A percentile compares a stretch with the other conserved stretches of the same genome.
Evolutionary conservation across 768 basidiomycete genomes (phyloP).

Genomic region (Leccinum disarticulatum): DNA sequence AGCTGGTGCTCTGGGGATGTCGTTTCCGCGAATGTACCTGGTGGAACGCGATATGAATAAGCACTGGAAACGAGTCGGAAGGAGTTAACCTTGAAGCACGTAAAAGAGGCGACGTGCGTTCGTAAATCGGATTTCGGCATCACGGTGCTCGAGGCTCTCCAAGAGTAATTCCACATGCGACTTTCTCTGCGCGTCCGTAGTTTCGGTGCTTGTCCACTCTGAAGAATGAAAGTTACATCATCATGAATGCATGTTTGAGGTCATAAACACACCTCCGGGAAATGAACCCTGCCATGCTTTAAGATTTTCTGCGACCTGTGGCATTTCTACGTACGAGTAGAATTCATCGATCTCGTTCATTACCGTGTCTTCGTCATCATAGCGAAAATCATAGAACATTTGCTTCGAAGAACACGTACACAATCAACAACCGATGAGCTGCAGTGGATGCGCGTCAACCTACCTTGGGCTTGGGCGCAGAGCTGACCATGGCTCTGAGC

Average conservation of each 20-base stretch:
- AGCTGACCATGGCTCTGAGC: constrained; percentile 68
- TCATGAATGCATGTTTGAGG: constrained; percentile 1
- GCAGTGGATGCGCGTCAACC: constrained; percentile 19
- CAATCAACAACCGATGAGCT: constrained; percentile 19
- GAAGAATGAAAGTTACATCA: constrained; percentile 1
- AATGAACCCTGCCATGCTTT: constrained; percentile 88
- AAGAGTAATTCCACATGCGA: constrained; percentile 77
- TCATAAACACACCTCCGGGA: constrained; percentile 55
- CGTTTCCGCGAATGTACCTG: constrained; percentile 90
- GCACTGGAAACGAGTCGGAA: neutral
- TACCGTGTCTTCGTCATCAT: constrained; percentile 94
- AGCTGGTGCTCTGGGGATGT: constrained; percentile 91
- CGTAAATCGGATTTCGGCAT: constrained; percentile 80
- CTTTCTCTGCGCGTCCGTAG: constrained; percentile 58
- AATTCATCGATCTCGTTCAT: constrained; percentile 98
- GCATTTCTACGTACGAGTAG: constrained; percentile 95
- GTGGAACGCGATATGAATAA: constrained; percentile 12
- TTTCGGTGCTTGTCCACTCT: constrained; percentile 78
- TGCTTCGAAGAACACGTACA: constrained; percentile 48
- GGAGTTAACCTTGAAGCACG: constrained; percentile 76
- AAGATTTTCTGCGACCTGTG: constrained; percentile 83
- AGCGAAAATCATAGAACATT: constrained; percentile 87
- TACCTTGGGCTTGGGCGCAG: constrained; percentile 76
- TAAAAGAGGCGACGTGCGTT: constrained; percentile 88
- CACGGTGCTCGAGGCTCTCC: constrained; percentile 84